A percentile compares a stretch with the other conserved stretches of the same genome.
phyloP scores from a whole-genome alignment of 1,139 yeast genomes.

The Yamadazyma aaseri region DNA sequence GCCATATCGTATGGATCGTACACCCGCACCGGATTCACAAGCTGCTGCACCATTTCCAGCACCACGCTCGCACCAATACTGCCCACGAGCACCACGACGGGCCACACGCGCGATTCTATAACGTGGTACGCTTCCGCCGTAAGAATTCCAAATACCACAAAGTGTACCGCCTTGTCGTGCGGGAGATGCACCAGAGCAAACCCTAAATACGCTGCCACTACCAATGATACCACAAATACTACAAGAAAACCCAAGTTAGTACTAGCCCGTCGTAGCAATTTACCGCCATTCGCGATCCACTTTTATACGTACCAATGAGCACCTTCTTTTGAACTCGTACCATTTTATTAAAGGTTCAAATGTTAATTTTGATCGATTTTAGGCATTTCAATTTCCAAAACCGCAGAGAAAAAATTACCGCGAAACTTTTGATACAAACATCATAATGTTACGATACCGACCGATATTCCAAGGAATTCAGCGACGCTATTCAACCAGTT shows the following conservation, averaged over 20 bases:
- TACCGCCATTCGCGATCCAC: not conserved
- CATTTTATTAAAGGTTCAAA: not conserved
- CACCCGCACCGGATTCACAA: conserved; percentile 43
- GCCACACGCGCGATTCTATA: conserved; percentile 38
- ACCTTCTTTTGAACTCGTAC: conserved; percentile 14
- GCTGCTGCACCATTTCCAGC: conserved; percentile 51
- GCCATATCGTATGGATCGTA: conserved; percentile 52
- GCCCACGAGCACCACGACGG: conserved; percentile 40
- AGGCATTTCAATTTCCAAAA: no score
- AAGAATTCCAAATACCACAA: conserved; percentile 46
- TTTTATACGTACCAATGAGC: conserved; percentile 22
- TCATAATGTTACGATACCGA: no score
- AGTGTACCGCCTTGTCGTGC: conserved; percentile 58
- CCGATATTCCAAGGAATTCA: no score
- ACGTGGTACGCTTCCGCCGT: conserved; percentile 57
- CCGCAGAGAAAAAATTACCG: no score
- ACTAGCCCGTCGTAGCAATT: not conserved
- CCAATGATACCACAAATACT: conserved; percentile 29
- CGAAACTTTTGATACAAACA: no score
- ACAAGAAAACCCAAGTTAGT: conserved; percentile 9
- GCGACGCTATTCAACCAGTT: conserved; percentile 4
- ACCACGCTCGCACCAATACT: conserved; percentile 50
- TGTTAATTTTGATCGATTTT: no score
- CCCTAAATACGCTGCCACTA: conserved; percentile 47
- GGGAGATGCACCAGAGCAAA: conserved; percentile 45